Conservation (phyloP, 2,329 filamentous ascomycete species). For the Scedosporium dehoogii region DNA sequence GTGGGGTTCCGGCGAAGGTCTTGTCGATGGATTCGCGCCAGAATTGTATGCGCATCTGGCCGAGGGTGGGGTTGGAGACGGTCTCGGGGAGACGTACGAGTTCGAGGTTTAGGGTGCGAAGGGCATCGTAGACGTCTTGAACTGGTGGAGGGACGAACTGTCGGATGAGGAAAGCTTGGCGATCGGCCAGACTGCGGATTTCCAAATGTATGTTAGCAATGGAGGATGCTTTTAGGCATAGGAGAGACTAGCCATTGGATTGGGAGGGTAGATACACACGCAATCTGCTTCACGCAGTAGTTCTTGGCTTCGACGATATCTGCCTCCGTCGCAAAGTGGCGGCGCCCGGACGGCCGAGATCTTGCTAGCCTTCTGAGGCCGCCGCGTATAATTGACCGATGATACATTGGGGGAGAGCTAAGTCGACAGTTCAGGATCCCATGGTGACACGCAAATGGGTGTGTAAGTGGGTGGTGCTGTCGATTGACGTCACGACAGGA, state of each 20-base stretch:
- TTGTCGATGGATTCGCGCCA: conserved; percentile 80
- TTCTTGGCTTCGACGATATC: conserved; percentile 42
- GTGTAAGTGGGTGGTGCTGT: background rate
- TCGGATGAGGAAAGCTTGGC: conserved; percentile 76
- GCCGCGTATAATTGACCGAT: background rate
- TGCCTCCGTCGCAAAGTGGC: conserved; percentile 28
- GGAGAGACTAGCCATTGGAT: background rate
- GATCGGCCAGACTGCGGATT: conserved; percentile 64
- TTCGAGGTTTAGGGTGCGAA: conserved; percentile 89
- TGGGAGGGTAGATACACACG: conserved; percentile 22
- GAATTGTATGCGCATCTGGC: conserved; percentile 84
- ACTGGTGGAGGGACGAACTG: conserved; percentile 70
- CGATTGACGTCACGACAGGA: background rate
- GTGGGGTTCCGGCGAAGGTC: conserved; percentile 67
- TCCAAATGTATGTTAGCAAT: background rate
- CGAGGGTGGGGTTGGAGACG: conserved; percentile 79
- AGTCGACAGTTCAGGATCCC: background rate
- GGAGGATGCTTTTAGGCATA: background rate
- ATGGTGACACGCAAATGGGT: background rate
- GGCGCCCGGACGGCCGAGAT: background rate
- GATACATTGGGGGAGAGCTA: background rate
- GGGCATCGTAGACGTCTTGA: conserved; percentile 76
- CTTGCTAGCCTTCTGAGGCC: background rate
- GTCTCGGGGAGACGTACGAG: conserved; percentile 82
- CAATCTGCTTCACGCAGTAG: conserved; percentile 44